Conservation (phyloP, 148 eudicot genomes). For the Silene uniflora region DNA sequence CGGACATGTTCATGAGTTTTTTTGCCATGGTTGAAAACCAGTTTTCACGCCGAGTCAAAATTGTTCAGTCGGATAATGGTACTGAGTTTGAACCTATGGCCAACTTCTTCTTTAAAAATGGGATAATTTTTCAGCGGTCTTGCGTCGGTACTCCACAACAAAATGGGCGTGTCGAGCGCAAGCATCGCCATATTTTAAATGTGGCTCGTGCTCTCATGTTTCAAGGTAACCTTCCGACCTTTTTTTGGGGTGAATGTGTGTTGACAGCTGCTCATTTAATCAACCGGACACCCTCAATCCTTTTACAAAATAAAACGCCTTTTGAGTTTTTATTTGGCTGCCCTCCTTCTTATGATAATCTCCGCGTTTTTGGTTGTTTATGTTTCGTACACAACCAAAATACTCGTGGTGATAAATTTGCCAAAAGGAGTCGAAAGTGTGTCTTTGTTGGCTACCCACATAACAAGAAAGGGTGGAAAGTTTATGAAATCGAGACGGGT, state of each 20-base stretch:
- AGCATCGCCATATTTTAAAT: constrained; percentile 21
- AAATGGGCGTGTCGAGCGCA: constrained; percentile 11
- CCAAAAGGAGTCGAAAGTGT: background rate
- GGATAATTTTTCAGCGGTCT: too few species aligned
- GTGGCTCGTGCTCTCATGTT: background rate
- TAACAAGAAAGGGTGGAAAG: constrained; percentile 7
- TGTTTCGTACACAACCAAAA: background rate
- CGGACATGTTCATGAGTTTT: too few species aligned
- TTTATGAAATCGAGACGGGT: background rate
- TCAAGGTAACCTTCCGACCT: background rate
- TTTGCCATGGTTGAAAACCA: too few species aligned
- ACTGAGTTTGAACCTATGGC: too few species aligned
- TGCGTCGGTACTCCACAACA: background rate
- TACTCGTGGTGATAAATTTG: background rate
- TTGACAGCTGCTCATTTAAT: background rate
- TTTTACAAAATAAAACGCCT: background rate
- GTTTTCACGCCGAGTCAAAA: too few species aligned
- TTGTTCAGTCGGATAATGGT: too few species aligned
- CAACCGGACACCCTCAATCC: background rate
- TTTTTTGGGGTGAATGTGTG: background rate
- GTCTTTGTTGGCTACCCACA: constrained; percentile 5
- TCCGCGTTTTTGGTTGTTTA: constrained; percentile 6
- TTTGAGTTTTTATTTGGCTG: background rate
- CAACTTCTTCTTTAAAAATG: too few species aligned
- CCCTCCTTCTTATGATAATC: background rate